Conservation (phyloP, 208 protist species). For the Acanthamoeba royreba region DNA sequence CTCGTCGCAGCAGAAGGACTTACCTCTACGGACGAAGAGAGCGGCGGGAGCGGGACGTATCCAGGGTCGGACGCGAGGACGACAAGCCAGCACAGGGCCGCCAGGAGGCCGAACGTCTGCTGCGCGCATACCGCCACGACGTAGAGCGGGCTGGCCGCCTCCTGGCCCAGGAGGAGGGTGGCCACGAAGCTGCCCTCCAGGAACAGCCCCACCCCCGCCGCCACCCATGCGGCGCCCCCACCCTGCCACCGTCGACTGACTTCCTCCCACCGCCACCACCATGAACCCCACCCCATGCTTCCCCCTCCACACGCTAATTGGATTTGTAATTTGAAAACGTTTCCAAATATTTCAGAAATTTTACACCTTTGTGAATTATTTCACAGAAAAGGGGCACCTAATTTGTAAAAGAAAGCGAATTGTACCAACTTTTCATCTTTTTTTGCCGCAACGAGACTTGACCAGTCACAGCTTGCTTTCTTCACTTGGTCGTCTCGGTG, state of each 20-base stretch:
- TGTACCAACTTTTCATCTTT: too few relatives aligned
- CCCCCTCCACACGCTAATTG: too few relatives aligned
- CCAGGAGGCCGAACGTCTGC: neutral
- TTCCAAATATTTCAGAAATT: too few relatives aligned
- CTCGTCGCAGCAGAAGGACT: neutral
- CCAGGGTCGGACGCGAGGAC: neutral
- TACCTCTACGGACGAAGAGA: neutral
- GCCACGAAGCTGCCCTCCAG: neutral
- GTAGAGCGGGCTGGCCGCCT: neutral
- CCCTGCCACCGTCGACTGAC: neutral
- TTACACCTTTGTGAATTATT: too few relatives aligned
- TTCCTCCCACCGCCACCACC: too few relatives aligned
- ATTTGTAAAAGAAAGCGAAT: too few relatives aligned
- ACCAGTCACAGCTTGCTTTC: too few relatives aligned
- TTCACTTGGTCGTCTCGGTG: too few relatives aligned
- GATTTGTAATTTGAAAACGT: too few relatives aligned
- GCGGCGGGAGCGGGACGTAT: neutral
- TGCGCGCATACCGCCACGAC: neutral
- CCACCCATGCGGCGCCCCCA: neutral
- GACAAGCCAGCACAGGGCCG: neutral
- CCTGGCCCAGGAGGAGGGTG: neutral
- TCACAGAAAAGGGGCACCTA: too few relatives aligned
- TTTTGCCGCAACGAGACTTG: too few relatives aligned
- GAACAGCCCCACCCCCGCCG: neutral
- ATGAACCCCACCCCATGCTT: too few relatives aligned